Evolutionary conservation across 352 stramenopile species (phyloP).

Genomic region (Globisporangium heterothallicum): DNA sequence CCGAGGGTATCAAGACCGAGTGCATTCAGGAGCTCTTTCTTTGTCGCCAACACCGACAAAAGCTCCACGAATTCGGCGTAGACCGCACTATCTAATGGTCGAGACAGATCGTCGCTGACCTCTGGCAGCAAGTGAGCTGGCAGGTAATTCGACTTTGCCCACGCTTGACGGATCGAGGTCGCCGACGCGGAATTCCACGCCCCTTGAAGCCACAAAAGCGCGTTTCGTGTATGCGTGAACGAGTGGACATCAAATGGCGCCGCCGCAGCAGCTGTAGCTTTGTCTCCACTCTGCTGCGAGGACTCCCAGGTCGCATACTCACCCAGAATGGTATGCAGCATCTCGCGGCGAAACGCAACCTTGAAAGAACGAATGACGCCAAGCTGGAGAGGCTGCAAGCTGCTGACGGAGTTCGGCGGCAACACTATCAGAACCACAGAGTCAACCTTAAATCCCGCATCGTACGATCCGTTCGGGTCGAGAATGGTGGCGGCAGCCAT

Average conservation of each 20-base stretch:
- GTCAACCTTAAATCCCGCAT: constrained; percentile 58
- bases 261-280: background rate
- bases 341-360: constrained; percentile 47
- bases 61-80: constrained; percentile 21
- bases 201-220: constrained; percentile 37
- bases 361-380: constrained; percentile 56
- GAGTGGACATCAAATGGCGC: constrained; percentile 35
- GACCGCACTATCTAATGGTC: constrained; percentile 7
- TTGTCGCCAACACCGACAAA: constrained; percentile 17
- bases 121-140: constrained; percentile 24
- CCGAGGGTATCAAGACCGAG: constrained; percentile 32
- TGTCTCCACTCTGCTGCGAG: constrained; percentile 2
- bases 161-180: constrained; percentile 35
- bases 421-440: constrained; percentile 61
- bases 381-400: constrained; percentile 55
- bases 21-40: constrained; percentile 19
- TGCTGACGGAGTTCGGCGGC: constrained; percentile 30
- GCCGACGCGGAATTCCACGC: constrained; percentile 31
- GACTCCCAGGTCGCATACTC: constrained; percentile 16
- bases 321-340: constrained; percentile 43
- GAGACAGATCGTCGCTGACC: constrained; percentile 12
- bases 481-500: constrained; percentile 55
- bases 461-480: constrained; percentile 51
- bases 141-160: constrained; percentile 31
- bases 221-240: constrained; percentile 37